These are phyloP conservation scores for Pythium coloratum DNA, from an alignment of 352 stramenopile species.

Conservation along the genomic window DNA sequence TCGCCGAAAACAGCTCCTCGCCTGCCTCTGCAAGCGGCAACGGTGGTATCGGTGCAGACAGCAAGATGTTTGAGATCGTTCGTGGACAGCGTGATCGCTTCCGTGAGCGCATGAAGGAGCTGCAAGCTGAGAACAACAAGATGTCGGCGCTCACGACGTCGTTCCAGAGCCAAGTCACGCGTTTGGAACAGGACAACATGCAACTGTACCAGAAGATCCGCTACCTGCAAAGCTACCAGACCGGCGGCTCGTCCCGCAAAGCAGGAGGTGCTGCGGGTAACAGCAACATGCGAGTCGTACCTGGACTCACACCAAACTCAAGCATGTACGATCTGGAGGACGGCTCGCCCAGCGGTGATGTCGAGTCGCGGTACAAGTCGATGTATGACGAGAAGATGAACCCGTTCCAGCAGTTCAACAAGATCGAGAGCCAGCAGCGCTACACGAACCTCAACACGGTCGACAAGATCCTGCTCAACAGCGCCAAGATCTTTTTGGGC, in stretches of 20 bases:
- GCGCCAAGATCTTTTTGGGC: constrained; percentile 76
- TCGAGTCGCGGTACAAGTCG: constrained; percentile 79
- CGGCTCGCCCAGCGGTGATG: constrained; percentile 29
- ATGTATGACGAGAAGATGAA: constrained; percentile 93
- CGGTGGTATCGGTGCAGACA: constrained; percentile 41
- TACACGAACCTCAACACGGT: constrained; percentile 89
- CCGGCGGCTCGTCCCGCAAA: constrained; percentile 8
- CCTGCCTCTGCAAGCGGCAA: constrained; percentile 8
- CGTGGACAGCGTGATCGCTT: constrained; percentile 79
- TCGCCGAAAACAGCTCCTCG: constrained; percentile 25
- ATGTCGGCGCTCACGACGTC: constrained; percentile 64
- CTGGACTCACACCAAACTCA: constrained; percentile 11
- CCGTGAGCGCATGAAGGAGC: constrained; percentile 81
- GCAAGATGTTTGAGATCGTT: constrained; percentile 86
- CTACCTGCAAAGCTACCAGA: constrained; percentile 81
- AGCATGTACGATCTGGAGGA: constrained; percentile 31
- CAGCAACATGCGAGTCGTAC: constrained; percentile 28
- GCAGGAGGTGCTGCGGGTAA: background rate
- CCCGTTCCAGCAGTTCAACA: constrained; percentile 91
- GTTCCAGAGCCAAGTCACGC: constrained; percentile 62
- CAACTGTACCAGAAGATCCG: constrained; percentile 91
- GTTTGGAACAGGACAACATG: constrained; percentile 90
- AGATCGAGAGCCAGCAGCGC: constrained; percentile 86
- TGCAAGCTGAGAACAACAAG: constrained; percentile 70
- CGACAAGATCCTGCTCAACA: constrained; percentile 90